Base-by-base conservation (phyloP, 495 filamentous ascomycete genomes). In the Aspergillus haitiensis region DNA sequence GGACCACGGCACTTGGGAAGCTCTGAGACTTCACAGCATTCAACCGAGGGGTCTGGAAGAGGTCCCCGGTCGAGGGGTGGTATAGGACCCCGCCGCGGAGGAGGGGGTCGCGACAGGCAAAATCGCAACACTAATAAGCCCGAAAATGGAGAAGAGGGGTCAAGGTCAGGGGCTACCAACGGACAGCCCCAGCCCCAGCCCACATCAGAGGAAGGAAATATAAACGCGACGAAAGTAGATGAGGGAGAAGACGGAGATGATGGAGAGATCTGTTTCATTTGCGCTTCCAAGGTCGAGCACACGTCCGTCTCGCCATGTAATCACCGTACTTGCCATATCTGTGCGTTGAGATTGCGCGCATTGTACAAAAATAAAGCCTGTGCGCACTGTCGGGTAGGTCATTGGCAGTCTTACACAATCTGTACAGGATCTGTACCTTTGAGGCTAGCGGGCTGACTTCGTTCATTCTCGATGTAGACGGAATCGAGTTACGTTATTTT, bases 321-420 rank as follows among this genome's bases (percentile, higher is more conserved):
- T 70, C 95, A 98, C 75, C 82, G 87, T 16, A 96, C 92, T 9
- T 98, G 94, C 71, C 94, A 98, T 75, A 95, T 98, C 55, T 98
- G 94, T 70, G 86, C 92, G 4, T 74, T 99, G 63, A 82, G 95
- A 49, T 78, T 97, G 76, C 83, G 94, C 52, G 94, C 92, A 0
- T 74, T 99, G 45, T 99, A 98, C 72, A 98, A 97, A 80, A 93
- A 85, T 59, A 96, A 93, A 71, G 87, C 89, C 54, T 99, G 94
- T 69, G 89, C 93, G 13, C 92, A 98, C 77, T 99, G 94, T 74
- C 80, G 94, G 56, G 91, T 93, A 82, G 64, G 87, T 47, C 27
- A 10, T 16, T 47, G 7, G 13, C n/a, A 27, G 3, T 47, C n/a
- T 7, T 47, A 18, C 27, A 9, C 16, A 15, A 9, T 47, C n/a